Evolutionary conservation across 345 rosid genomes (phyloP).

Genomic region (Barbarea vulgaris): DNA sequence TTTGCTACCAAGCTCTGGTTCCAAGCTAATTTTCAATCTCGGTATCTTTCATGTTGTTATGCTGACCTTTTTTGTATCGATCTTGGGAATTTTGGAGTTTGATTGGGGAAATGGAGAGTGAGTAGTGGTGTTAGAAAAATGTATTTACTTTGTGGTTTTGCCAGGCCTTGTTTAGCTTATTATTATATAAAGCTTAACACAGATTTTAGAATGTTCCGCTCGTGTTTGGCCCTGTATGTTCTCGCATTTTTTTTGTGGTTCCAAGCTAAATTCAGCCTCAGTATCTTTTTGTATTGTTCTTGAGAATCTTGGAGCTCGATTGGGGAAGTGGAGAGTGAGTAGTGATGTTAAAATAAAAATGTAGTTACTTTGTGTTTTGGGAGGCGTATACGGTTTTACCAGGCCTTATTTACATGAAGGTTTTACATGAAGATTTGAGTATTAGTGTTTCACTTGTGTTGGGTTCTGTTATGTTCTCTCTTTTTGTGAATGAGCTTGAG

Average conservation of each 20-base stretch:
- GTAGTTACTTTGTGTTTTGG: neutral
- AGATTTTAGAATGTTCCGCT: neutral
- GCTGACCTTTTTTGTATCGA: neutral
- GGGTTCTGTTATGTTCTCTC: neutral
- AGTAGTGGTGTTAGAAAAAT: neutral
- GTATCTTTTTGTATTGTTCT: no score
- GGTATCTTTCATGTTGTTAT: neutral
- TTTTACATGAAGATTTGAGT: neutral
- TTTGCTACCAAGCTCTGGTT: neutral
- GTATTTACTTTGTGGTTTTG: neutral
- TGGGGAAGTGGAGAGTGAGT: neutral
- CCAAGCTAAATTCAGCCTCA: no score
- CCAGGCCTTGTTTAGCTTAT: neutral
- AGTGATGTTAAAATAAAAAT: neutral
- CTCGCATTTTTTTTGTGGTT: neutral
- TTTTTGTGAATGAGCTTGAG: slow-evolving; percentile 10
- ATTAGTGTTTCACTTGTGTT: neutral
- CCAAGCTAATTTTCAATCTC: neutral
- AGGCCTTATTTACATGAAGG: neutral
- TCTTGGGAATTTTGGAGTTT: neutral
- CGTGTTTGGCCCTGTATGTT: neutral
- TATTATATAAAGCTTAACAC: neutral
- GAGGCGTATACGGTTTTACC: neutral
- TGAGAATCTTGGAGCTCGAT: neutral
- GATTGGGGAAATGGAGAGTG: neutral